A percentile compares a stretch with the other conserved stretches of the same genome.
Evolutionary conservation across 768 basidiomycete species (phyloP).

Genomic region (Gloeophyllum trabeum): DNA sequence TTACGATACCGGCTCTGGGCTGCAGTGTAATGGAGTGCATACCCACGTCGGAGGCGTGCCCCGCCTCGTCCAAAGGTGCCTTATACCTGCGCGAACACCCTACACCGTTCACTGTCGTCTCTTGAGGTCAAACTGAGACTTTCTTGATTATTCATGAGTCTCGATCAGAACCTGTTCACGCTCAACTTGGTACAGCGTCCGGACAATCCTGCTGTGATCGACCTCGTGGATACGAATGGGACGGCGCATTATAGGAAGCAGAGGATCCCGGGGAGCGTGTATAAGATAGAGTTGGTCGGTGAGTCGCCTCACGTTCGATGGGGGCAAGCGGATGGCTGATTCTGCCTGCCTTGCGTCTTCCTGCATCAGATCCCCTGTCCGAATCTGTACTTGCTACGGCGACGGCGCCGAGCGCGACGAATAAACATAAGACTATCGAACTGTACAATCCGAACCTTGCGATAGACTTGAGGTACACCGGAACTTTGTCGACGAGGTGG

Average conservation of each 20-base stretch:
- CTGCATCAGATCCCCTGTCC: conserved; percentile 51
- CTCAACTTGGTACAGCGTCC: conserved; percentile 51
- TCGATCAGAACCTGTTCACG: conserved; percentile 82
- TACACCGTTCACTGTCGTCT: too few relatives aligned
- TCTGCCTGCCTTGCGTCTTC: background rate
- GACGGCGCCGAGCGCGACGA: conserved; percentile 48
- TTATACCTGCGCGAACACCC: too few relatives aligned
- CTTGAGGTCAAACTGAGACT: too few relatives aligned
- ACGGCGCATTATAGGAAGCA: conserved; percentile 64
- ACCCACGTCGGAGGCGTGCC: too few relatives aligned
- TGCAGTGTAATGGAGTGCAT: too few relatives aligned
- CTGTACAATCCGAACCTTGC: conserved; percentile 61
- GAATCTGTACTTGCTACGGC: conserved; percentile 63
- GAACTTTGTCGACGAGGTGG: conserved; percentile 69
- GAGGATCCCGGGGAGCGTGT: conserved; percentile 38
- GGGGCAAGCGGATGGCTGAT: background rate
- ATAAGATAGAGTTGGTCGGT: conserved; percentile 64
- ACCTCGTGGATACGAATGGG: conserved; percentile 58
- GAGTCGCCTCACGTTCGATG: conserved; percentile 10
- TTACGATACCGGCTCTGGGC: too few relatives aligned
- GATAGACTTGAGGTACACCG: conserved; percentile 66
- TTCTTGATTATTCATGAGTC: too few relatives aligned
- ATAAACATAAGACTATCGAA: conserved; percentile 66
- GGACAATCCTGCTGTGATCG: conserved; percentile 48
- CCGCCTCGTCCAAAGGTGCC: too few relatives aligned